Evolutionary conservation across 129 eudicot species (phyloP).

Genomic region (Helichrysum umbraculigerum): DNA sequence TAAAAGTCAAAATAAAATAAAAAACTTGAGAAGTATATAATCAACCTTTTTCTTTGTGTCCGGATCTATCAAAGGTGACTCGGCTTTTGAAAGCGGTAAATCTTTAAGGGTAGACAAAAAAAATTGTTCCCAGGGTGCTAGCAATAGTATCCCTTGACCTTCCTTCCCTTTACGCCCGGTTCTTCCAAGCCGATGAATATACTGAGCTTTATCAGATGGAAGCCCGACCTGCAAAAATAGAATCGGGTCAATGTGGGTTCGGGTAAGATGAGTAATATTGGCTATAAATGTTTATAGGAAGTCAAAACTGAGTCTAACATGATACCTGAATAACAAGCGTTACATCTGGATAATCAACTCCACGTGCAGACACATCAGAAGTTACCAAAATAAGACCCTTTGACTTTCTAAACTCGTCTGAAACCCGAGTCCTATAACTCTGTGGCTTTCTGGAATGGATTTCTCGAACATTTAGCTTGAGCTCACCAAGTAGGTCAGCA

Average conservation of each 20-base stretch:
- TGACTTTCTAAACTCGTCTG: conserved; percentile 90
- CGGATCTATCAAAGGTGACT: conserved; percentile 59
- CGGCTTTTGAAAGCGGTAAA: conserved; percentile 66
- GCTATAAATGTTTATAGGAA: background rate
- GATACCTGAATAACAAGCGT: conserved; percentile 89
- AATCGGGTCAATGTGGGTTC: background rate
- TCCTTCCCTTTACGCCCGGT: conserved; percentile 94
- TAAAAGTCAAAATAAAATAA: conserved; percentile 1
- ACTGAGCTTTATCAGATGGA: conserved; percentile 84
- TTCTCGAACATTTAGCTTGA: conserved; percentile 86
- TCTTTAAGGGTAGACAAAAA: conserved; percentile 67
- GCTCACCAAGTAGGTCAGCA: conserved; percentile 83
- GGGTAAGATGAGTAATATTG: background rate
- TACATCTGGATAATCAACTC: conserved; percentile 99
- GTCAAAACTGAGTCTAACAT: background rate
- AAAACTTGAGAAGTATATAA: background rate
- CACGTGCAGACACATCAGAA: conserved; percentile 99
- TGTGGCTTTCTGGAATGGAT: conserved; percentile 97
- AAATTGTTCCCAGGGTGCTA: conserved; percentile 93
- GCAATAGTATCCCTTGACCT: conserved; percentile 77
- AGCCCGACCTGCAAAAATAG: conserved; percentile 57
- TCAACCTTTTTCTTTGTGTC: conserved; percentile 65
- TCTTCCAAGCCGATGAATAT: conserved; percentile 91
- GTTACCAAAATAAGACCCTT: conserved; percentile 91
- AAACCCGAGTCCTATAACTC: conserved; percentile 81